phyloP scores from a whole-genome alignment of 2,329 filamentous ascomycete species.

The Ceratocystis destructans region DNA sequence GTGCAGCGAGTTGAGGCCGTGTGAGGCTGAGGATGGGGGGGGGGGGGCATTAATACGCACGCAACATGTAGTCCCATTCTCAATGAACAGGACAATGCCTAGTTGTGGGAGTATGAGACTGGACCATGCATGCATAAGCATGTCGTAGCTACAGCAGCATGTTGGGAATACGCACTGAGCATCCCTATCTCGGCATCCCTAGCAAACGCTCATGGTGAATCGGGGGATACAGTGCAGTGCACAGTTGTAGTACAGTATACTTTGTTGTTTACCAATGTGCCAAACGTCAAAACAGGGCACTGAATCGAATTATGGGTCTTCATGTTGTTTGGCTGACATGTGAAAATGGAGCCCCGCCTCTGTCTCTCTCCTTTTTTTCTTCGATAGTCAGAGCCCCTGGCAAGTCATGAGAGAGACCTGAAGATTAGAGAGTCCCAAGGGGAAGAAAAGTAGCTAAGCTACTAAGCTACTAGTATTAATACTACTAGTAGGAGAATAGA shows the following conservation, averaged over 20 bases:
- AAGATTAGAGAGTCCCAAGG: too few species aligned
- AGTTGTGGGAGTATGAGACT: neutral
- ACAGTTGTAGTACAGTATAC: neutral
- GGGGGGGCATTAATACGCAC: neutral
- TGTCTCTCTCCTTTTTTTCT: neutral
- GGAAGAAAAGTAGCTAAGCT: too few species aligned
- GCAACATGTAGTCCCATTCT: neutral
- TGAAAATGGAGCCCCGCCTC: constrained; percentile 15
- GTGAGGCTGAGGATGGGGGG: constrained; percentile 23
- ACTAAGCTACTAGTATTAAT: too few species aligned
- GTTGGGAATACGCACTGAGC: neutral
- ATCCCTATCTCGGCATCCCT: neutral
- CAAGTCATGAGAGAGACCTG: too few species aligned
- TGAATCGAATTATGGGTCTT: neutral
- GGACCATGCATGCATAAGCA: neutral
- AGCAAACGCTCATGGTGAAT: neutral
- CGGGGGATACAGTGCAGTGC: neutral
- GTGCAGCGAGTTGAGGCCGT: constrained; percentile 64
- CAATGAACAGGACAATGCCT: neutral
- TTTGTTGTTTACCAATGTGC: neutral
- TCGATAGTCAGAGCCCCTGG: neutral
- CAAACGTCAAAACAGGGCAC: constrained; percentile 5
- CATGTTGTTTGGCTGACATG: constrained; percentile 9
- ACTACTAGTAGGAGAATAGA: too few species aligned
- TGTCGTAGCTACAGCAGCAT: neutral